Base-by-base conservation (phyloP, 2,329 filamentous ascomycete genomes). In the Penicillium glabrum region DNA sequence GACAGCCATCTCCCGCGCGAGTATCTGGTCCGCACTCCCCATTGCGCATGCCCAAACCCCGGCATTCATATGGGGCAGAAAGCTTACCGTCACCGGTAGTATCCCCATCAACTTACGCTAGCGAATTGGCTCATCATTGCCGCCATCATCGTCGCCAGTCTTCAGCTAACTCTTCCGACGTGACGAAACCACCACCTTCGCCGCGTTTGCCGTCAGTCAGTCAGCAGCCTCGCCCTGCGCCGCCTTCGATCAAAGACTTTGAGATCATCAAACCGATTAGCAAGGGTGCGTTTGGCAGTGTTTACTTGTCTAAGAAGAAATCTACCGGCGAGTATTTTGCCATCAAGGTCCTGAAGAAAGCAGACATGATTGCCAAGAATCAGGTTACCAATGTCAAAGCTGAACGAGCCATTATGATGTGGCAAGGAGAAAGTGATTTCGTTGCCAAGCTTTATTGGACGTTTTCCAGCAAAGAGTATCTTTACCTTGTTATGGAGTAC, bases 351-450 rank as follows among this genome's bases (percentile, higher is more conserved):
- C 76, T 99, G 58, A 98, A 98, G 72, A 99, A 99, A 77, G 93
- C 95, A n/a, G 95, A 99, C 80, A 99, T 99, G 95, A 91, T 99
- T 61, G 95, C 95, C 60, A 99, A 99, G 77, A 99, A 99, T 73
- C 95, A 99, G 72, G 93, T 99, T 66, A 96, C 95, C 65, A 99
- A 99, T 70, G 95, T 99, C 69, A 98, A 99, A 76, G 95, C 96
- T 9, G 95, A 99, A 76, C 86, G 95, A 64, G 96, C 96, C 23
- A 99, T 99, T 71, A 98, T 99, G 95, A 99, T 99, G 95, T 98
- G 95, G 91, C 95, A 99, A 77, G 95, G 95, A 23, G 92, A 98
- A 75, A 99, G 96, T 73, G 95, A 99, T 58, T 99, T 99, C 72
- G 95, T 99, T 56, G 95, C 95, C 26, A 99, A 99, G 78, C 83